Base-by-base conservation (phyloP, 2,329 filamentous ascomycete species). In the Neonectria ditissima region DNA sequence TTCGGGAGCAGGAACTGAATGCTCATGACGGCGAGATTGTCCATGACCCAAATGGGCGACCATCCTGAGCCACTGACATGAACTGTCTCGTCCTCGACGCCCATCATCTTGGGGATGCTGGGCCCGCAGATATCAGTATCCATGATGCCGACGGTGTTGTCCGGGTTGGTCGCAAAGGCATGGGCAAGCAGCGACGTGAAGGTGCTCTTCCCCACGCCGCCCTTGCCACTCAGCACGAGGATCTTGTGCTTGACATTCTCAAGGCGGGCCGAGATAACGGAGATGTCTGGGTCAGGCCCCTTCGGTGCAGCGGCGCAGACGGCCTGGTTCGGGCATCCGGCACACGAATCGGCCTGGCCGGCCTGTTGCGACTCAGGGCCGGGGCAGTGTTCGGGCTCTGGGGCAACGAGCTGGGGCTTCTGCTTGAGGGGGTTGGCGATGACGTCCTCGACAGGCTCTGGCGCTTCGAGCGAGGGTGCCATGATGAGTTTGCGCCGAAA, bases 41-140 rank as follows among this genome's bases (percentile, higher is more conserved):
- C 96, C 72, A 90, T 87, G 16, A 97, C 94, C 92, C 94, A 98
- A 14, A 98, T 95, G 0, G 96, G 96, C 75, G 91, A 93, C 96
- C 94, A 97, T 2, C 96, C 96, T 1, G 91, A 88, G 56, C 88
- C 91, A 75, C 91, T 96, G 56, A 97, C 89, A 77, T 99, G 96
- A 55, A 99, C 96, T 1, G 92, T 97, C 81, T 99, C 95, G 26
- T 89, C 83, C 79, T 97, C 94, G 1, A 97, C 95, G 34, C 96
- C 96, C 90, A 99, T 94, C 95, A 99, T 98, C 82, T 97, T 97
- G 20, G 96, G 96, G 73, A 99, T 97, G 68, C 90, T 93, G 1
- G 96, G 96, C 0, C 96, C 96, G 80, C 94, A 97, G 66, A 99
- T 97, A 79, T 99, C 96, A 7, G 96, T 97, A 80, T 99, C 96